Base-by-base conservation (phyloP, 805 yeast genomes). In the Isabelozyma heimii region DNA sequence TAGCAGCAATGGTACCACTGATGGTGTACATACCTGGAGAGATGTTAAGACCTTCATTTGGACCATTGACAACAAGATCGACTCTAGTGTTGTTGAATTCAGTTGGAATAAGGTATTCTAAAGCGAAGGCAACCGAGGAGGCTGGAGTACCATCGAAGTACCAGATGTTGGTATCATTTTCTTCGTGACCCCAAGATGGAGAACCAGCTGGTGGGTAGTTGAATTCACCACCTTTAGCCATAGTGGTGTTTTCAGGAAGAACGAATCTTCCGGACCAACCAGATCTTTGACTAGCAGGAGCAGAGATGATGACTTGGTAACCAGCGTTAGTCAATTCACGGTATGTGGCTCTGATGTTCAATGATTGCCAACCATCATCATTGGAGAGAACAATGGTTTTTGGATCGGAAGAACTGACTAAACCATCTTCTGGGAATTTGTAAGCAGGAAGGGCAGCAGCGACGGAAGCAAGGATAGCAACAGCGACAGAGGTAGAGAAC, bases 71-170 rank as follows among this genome's bases (percentile, higher is more conserved):
- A 47, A 79, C 77, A 48, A 79, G 63, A 60, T 79, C 83, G 54
- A 77, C 63, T 16, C 75, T 57, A 44, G 65, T 54, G 61, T 76
- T 74, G 49, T 71, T 61, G 57, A 76, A 77, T 61, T 63, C 66
- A 44, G 58, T 67, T 51, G 83, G 83, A 43, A 76, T 56, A 41
- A 78, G 68, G 59, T 76, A 77, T 45, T 75, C 75, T 47, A 78
- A 62, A 24, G 72, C 82, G 54, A 77, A 72, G 4, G 79, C 72
- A 41, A 78, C 79, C 59, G 75, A 75, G 12, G 80, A 70, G 42
- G 82, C 79, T 50, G 84, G 84, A 14, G 83, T 76, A 52, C 81
- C 83, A 54, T 78, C 76, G 67, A 79, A 77, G 61, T 79, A 79
- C 83, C 83, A 79, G 52, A 75, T 62, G 51, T 75, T 69, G 42